Percentiles rank a stretch among this genome's conserved stretches.
Evolutionary conservation across 2,329 filamentous ascomycete genomes (phyloP).

Genomic region (Fusarium sp.): DNA sequence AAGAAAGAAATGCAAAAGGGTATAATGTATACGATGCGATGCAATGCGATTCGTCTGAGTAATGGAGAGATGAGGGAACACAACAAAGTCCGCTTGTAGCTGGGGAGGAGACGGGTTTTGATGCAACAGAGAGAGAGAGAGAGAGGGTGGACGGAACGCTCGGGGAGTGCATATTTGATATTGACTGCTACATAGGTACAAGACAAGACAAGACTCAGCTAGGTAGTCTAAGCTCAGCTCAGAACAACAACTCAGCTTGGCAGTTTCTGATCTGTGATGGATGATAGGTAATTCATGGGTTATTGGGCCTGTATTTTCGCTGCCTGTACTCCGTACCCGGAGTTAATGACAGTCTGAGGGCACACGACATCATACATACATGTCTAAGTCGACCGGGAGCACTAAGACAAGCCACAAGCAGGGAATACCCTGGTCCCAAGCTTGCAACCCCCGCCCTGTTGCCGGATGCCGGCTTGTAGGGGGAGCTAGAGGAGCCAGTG

Average conservation of each 20-base stretch:
- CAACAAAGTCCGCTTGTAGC: not conserved
- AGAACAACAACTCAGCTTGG: not conserved
- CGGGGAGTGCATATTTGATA: constrained; percentile 8
- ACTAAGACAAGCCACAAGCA: constrained; percentile 15
- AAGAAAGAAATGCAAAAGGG: not conserved
- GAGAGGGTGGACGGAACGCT: constrained; percentile 13
- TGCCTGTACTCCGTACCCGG: constrained; percentile 10
- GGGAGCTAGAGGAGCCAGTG: not conserved
- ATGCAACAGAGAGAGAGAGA: not conserved
- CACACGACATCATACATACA: constrained; percentile 22
- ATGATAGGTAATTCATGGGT: not conserved
- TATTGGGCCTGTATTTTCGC: not conserved
- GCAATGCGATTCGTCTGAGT: not conserved
- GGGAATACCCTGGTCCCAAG: constrained; percentile 16
- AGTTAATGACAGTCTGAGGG: constrained; percentile 10
- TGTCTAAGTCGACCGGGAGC: constrained; percentile 17
- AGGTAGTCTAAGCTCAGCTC: not conserved
- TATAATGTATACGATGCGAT: not conserved
- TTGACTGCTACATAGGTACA: not conserved
- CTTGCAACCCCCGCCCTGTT: constrained; percentile 3
- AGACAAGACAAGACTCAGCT: not conserved
- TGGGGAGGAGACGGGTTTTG: constrained; percentile 19
- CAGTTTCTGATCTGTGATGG: not conserved
- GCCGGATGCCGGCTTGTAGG: constrained; percentile 24
- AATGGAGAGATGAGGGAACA: not conserved